A percentile compares a stretch with the other conserved stretches of the same genome.
phyloP scores from a whole-genome alignment of 768 basidiomycete genomes.

The Clitopilus passeckerianus region DNA sequence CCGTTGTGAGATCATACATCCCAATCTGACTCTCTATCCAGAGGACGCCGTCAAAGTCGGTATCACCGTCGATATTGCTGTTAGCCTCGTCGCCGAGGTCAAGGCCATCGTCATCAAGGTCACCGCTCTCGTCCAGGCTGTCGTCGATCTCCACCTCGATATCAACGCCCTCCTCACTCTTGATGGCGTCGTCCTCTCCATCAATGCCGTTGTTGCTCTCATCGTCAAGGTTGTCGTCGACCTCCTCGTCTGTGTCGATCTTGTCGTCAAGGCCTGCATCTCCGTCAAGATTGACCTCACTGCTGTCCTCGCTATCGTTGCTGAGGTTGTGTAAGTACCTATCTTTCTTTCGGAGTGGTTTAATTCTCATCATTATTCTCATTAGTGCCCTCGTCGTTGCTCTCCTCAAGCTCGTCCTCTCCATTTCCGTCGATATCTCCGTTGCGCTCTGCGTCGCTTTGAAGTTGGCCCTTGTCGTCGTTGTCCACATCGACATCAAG shows the following conservation, averaged over 20 bases:
- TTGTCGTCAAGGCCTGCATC: not conserved
- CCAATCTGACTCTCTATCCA: not conserved
- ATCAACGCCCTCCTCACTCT: not conserved
- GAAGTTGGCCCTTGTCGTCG: not conserved
- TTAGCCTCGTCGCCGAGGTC: no score
- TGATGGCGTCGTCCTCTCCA: not conserved
- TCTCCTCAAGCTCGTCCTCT: not conserved
- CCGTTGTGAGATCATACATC: not conserved
- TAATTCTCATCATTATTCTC: not conserved
- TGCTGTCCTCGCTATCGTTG: not conserved
- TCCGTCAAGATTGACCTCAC: not conserved
- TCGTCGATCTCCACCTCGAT: not conserved
- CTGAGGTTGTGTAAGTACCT: not conserved
- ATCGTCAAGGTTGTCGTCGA: not conserved
- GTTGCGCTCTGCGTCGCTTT: not conserved
- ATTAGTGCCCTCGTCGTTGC: not conserved
- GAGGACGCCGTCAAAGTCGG: not conserved
- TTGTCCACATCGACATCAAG: not conserved
- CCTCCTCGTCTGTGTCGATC: not conserved
- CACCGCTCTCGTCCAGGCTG: no score
- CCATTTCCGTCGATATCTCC: not conserved
- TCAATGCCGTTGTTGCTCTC: not conserved
- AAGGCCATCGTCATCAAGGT: no score
- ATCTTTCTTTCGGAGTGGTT: not conserved
- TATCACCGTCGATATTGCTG: not conserved